A percentile compares a stretch with the other conserved stretches of the same genome.
Evolutionary conservation across 2,329 filamentous ascomycete genomes (phyloP).

Genomic region (Ampelomyces quisqualis): DNA sequence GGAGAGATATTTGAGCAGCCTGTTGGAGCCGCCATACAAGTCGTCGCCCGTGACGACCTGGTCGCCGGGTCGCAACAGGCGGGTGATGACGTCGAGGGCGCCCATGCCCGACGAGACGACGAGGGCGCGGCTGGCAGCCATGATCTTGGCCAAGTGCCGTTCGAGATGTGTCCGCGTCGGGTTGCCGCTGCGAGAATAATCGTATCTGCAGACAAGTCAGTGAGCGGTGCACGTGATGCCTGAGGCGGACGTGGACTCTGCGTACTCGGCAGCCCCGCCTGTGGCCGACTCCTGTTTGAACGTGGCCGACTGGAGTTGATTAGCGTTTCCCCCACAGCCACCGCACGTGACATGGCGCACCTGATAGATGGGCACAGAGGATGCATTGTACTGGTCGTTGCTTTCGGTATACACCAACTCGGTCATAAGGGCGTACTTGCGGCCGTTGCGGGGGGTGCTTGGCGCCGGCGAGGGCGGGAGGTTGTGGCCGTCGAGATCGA

Average conservation of each 20-base stretch:
- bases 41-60: conserved; percentile 98
- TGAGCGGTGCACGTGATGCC: neutral
- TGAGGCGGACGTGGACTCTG: neutral
- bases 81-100: conserved; percentile 91
- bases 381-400: conserved; percentile 95
- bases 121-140: conserved; percentile 88
- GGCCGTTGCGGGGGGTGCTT: conserved; percentile 81
- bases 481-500: conserved; percentile 44
- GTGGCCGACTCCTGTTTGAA: conserved; percentile 88
- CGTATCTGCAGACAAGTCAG: conserved; percentile 66
- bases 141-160: conserved; percentile 96
- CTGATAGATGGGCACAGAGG: conserved; percentile 96
- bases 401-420: conserved; percentile 95
- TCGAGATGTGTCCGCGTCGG: conserved; percentile 95
- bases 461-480: conserved; percentile 72
- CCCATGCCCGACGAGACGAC: conserved; percentile 98
- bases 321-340: conserved; percentile 10
- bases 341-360: conserved; percentile 38
- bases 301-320: conserved; percentile 73
- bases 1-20: conserved; percentile 87
- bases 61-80: conserved; percentile 85
- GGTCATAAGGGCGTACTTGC: conserved; percentile 89
- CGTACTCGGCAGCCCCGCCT: conserved; percentile 63
- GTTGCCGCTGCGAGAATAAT: conserved; percentile 97
- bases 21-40: conserved; percentile 92